Evolutionary conservation across 2,329 filamentous ascomycete species (phyloP), one percentile per base, ranked within the genome.

Genomic region (Beauveria varroae): DNA sequence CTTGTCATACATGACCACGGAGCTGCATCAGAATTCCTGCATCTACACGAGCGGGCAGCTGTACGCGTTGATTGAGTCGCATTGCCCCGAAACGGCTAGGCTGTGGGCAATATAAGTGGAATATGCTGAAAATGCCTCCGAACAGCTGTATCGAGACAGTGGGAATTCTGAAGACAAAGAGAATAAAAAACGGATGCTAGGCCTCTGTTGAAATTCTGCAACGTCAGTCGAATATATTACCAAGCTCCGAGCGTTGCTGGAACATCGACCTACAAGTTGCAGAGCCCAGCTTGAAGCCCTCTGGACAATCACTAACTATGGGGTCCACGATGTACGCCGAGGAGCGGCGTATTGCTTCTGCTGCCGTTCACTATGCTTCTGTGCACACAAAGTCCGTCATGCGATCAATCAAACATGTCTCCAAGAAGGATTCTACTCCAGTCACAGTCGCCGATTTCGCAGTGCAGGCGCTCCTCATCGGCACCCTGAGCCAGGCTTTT

Each of bases 361-460:
- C 75, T 7, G 74, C 78, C n/a, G 77, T 82, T 9, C 80, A 81
- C 67, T 71, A 76, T 63, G 80, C 80, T 41, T 74, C 79, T 1
- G 68, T 80, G 20, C 71, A 83, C 37, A 84, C 81, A 12, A 82
- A 83, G 68, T 71, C 73, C 5, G 57, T 59, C 12, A 58, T 58
- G 56, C 26, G 24, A 28, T 58, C 47, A 73, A 83, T 30, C 75
- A 75, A 74, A 56, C 74, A 74, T n/a, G 70, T 81, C 52, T 76
- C 77, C 63, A 83, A 84, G 67, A 73, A 73, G 64, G 81, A 84
- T 67, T 71, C 73, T 61, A 78, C 75, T 0, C 81, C 81, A 8
- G 81, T 84, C 47, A 83, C 81, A 1, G 78, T 83, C 43, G 81
- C 80, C 55, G 81, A 84, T 65, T 83, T 84, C 66, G 81, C 79